Percentiles rank a stretch among this genome's conserved stretches.
Conservation (phyloP, 345 rosid species). For the Abelmoschus esculentus region DNA sequence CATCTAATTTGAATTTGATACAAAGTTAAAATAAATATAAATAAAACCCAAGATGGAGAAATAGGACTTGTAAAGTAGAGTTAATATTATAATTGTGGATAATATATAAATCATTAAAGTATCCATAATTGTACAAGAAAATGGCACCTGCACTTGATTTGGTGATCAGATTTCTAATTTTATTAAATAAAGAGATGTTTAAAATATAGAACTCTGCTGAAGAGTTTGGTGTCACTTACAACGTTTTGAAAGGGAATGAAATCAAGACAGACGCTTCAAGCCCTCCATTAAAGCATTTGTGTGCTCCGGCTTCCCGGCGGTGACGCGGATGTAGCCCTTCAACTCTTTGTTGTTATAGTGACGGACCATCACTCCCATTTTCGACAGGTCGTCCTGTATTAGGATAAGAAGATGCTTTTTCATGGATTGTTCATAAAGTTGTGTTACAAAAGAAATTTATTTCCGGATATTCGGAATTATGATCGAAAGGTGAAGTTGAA, state of each 20-base stretch:
- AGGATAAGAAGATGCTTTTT: neutral
- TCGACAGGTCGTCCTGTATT: slow-evolving; percentile 71
- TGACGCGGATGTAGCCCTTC: slow-evolving; percentile 55
- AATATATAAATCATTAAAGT: neutral
- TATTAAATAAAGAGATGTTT: too few relatives aligned
- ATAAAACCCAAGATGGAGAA: neutral
- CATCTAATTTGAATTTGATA: neutral
- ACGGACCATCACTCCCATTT: slow-evolving; percentile 87
- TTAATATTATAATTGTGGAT: neutral
- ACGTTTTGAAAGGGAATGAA: neutral
- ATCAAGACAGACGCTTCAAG: neutral
- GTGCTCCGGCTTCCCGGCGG: slow-evolving; percentile 2
- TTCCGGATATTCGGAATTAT: neutral
- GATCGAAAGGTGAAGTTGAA: neutral
- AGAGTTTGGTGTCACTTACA: neutral
- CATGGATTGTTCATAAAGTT: neutral
- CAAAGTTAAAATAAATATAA: neutral
- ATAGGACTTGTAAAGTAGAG: neutral
- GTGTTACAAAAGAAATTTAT: neutral
- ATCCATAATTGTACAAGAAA: neutral
- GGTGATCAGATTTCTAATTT: too few relatives aligned
- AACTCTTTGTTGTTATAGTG: slow-evolving; percentile 79
- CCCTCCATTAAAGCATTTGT: neutral
- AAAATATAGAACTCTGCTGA: too few relatives aligned
- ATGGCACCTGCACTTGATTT: too few relatives aligned